Evolutionary conservation across 306 rosid species (phyloP).

Genomic region (Sicyos edulis): DNA sequence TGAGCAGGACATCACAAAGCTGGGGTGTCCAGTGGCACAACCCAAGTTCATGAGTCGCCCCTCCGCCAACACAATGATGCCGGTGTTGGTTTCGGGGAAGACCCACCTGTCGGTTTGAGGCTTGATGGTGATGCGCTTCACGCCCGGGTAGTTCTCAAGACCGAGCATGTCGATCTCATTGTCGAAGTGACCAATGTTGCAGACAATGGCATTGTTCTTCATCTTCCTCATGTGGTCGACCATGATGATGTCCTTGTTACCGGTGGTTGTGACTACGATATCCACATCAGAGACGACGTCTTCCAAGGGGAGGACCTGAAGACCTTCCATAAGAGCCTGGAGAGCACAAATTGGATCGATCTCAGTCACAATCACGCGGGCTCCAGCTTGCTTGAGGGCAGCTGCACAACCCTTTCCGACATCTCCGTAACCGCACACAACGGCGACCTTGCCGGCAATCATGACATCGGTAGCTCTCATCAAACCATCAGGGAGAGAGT

Average conservation of each 20-base stretch:
- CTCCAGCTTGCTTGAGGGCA: slow-evolving; percentile 65
- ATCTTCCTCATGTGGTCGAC: slow-evolving; percentile 72
- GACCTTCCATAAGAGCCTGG: slow-evolving; percentile 68
- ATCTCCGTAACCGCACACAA: slow-evolving; percentile 61
- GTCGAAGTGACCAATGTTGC: slow-evolving; percentile 99
- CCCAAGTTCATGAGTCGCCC: slow-evolving; percentile 99
- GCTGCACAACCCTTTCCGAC: slow-evolving; percentile 82
- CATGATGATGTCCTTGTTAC: slow-evolving; percentile 97
- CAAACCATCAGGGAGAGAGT: slow-evolving; percentile 72
- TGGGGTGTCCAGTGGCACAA: slow-evolving; percentile 97
- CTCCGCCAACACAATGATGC: slow-evolving; percentile 84
- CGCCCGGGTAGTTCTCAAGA: slow-evolving; percentile 75
- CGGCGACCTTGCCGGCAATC: slow-evolving; percentile 71
- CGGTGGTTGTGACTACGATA: slow-evolving; percentile 89
- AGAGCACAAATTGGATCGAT: slow-evolving; percentile 82
- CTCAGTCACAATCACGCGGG: slow-evolving; percentile 68
- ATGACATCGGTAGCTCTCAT: slow-evolving; percentile 81
- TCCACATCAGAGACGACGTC: slow-evolving; percentile 60
- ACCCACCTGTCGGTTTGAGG: slow-evolving; percentile 98
- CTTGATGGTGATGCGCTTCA: slow-evolving; percentile 86
- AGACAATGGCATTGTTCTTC: slow-evolving; percentile 97
- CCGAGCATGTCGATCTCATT: slow-evolving; percentile 85
- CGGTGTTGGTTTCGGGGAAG: slow-evolving; percentile 63
- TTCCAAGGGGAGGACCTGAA: slow-evolving; percentile 46
- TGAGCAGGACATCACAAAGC: slow-evolving; percentile 98